Percentiles rank a stretch among this genome's conserved stretches.
These are phyloP conservation scores for Paxillus involutus DNA, from an alignment of 768 basidiomycete species.

Conservation along the genomic window DNA sequence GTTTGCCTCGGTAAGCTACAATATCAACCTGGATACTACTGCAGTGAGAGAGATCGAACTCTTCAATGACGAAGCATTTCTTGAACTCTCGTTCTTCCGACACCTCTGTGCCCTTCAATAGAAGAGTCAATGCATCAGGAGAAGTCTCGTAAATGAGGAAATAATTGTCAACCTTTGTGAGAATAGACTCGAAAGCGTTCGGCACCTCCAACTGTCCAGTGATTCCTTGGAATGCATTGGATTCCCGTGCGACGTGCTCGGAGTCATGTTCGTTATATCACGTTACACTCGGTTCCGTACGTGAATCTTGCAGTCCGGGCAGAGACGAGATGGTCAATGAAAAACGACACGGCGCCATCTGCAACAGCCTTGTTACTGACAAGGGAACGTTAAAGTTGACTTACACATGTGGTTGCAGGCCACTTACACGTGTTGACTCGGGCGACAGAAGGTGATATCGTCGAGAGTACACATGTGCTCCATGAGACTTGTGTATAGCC, in stretches of 20 bases:
- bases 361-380: conserved; percentile 45
- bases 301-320: conserved; percentile 42
- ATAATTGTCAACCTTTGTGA: conserved; percentile 33
- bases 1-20: conserved; percentile 23
- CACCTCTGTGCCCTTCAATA: conserved; percentile 36
- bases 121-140: background rate
- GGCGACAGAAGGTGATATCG: conserved; percentile 37
- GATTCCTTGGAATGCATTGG: conserved; percentile 24
- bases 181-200: conserved; percentile 37
- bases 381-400: background rate
- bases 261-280: conserved; percentile 26
- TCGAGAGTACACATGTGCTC: conserved; percentile 30
- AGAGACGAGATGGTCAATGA: conserved; percentile 43
- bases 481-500: conserved; percentile 39
- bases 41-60: conserved; percentile 7
- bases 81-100: conserved; percentile 40
- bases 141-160: background rate
- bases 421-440: conserved; percentile 47
- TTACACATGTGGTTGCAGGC: background rate
- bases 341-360: conserved; percentile 40
- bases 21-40: conserved; percentile 16
- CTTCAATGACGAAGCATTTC: conserved; percentile 30
- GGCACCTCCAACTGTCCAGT: conserved; percentile 35
- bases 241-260: conserved; percentile 37
- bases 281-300: conserved; percentile 38